Base-by-base conservation (phyloP, 2,329 filamentous ascomycete genomes). In the Cryoendolithus antarcticus region DNA sequence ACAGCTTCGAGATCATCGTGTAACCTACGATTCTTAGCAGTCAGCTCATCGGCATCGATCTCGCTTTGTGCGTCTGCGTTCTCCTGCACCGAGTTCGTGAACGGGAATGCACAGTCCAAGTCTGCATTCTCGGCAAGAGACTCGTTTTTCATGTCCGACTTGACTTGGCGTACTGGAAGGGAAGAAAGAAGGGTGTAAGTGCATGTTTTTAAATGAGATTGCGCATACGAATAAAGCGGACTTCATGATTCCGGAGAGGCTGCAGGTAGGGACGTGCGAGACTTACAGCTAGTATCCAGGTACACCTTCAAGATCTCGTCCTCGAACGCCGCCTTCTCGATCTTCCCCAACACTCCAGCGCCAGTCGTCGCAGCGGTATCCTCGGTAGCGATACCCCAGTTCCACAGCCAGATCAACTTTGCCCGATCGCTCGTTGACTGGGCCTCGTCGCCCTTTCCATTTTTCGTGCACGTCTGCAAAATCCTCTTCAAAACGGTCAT, bases 391-490 rank as follows among this genome's bases (percentile, higher is more conserved):
- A 69, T 67, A 28, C 78, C 78, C 82, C 82, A 88, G 51, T 72
- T 71, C 53, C 77, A 75, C 24, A 89, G 65, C 83, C 83, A 89
- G 3, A 86, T 55, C 6, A 88, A 59, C 49, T 80, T 76, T 32
- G 71, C 71, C 41, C 82, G 70, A 9, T 73, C 69, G 38, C 63
- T 66, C 19, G 68, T 62, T 79, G 80, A 83, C 44, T 73, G 75
- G 28, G 67, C 67, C 43, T 83, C 77, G 38, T 83, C 76, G 9
- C 47, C 39, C 2, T 71, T 63, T 9, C 66, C 65, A 39, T 37
- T 13, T 12, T 67, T 67, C 35, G 59, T 62, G 13, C 80, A 52
- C 2, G 63, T 60, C 44, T 72, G 70, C 38, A 85, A 63, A n/a
- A 81, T 63, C 45, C 71, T 76, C 11, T 67, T 58, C 4, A 78